These are phyloP conservation scores for Clonostachys byssicola DNA, from an alignment of 2,329 filamentous ascomycete genomes.

Conservation along the genomic window DNA sequence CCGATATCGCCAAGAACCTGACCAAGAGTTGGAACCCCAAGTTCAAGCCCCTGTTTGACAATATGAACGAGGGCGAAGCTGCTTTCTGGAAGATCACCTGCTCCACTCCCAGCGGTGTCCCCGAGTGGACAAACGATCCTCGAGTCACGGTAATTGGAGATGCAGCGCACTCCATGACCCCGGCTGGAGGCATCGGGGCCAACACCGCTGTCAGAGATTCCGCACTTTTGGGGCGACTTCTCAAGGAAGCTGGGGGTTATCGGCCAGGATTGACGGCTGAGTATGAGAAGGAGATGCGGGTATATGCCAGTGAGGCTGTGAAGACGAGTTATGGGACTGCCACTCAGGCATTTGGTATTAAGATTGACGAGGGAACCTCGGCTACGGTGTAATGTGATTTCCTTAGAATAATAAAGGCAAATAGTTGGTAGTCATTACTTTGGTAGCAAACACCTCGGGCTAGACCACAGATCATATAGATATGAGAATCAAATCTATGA, in stretches of 20 bases:
- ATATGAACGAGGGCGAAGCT: slow-evolving; percentile 51
- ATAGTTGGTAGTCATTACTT: not conserved
- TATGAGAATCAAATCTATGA: no score
- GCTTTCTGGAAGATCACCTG: slow-evolving; percentile 67
- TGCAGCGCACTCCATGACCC: slow-evolving; percentile 6
- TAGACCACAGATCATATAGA: no score
- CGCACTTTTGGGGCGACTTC: slow-evolving; percentile 45
- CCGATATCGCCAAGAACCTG: slow-evolving; percentile 51
- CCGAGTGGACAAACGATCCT: slow-evolving; percentile 53
- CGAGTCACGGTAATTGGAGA: slow-evolving; percentile 52
- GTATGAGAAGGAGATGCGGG: slow-evolving; percentile 60
- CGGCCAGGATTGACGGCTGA: slow-evolving; percentile 46
- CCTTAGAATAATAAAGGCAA: not conserved
- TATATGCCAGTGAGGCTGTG: slow-evolving; percentile 54
- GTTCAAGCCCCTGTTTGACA: slow-evolving; percentile 51
- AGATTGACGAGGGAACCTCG: slow-evolving; percentile 35
- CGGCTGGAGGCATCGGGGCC: slow-evolving; percentile 4
- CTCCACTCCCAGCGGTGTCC: slow-evolving; percentile 54
- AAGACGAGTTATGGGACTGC: slow-evolving; percentile 46
- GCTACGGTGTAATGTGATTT: not conserved
- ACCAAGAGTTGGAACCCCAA: slow-evolving; percentile 51
- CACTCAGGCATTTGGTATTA: slow-evolving; percentile 32
- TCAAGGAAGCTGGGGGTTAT: slow-evolving; percentile 48
- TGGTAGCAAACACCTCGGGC: no score
- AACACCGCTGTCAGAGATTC: slow-evolving; percentile 46